These are phyloP conservation scores for Diaporthe aspalathi DNA, from an alignment of 2,329 filamentous ascomycete genomes.

Conservation along the genomic window DNA sequence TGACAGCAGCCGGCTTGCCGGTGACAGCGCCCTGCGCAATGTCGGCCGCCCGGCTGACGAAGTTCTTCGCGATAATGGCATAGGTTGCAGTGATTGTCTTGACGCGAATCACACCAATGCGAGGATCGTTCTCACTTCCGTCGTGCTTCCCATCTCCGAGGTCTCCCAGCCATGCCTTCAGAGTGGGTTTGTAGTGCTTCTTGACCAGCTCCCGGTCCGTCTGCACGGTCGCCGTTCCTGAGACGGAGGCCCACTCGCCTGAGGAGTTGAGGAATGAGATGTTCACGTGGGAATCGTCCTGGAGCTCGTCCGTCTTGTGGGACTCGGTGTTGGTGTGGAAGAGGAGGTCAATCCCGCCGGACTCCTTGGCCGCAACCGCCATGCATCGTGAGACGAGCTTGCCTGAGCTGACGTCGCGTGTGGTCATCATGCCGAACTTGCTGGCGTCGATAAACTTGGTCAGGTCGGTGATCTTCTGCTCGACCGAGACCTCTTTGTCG, in stretches of 20 bases:
- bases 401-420: slow-evolving; percentile 72
- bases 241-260: slow-evolving; percentile 88
- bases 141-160: slow-evolving; percentile 86
- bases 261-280: slow-evolving; percentile 80
- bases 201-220: slow-evolving; percentile 76
- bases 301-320: slow-evolving; percentile 86
- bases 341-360: slow-evolving; percentile 81
- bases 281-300: slow-evolving; percentile 79
- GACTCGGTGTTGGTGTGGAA: slow-evolving; percentile 95
- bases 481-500: slow-evolving; percentile 70
- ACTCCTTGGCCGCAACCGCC: slow-evolving; percentile 84
- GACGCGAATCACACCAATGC: slow-evolving; percentile 84
- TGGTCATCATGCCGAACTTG: slow-evolving; percentile 94
- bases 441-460: slow-evolving; percentile 74
- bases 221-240: slow-evolving; percentile 76
- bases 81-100: slow-evolving; percentile 80
- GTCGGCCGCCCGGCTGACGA: slow-evolving; percentile 74
- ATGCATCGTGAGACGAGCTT: slow-evolving; percentile 85
- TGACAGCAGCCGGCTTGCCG: slow-evolving; percentile 77
- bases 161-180: slow-evolving; percentile 90
- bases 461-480: slow-evolving; percentile 82
- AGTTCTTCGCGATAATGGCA: slow-evolving; percentile 70
- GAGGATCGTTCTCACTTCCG: slow-evolving; percentile 82
- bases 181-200: slow-evolving; percentile 78
- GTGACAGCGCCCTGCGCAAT: slow-evolving; percentile 80